Evolutionary conservation across 176 grass and related monocot genomes (phyloP).

Genomic region (Otatea glauca): DNA sequence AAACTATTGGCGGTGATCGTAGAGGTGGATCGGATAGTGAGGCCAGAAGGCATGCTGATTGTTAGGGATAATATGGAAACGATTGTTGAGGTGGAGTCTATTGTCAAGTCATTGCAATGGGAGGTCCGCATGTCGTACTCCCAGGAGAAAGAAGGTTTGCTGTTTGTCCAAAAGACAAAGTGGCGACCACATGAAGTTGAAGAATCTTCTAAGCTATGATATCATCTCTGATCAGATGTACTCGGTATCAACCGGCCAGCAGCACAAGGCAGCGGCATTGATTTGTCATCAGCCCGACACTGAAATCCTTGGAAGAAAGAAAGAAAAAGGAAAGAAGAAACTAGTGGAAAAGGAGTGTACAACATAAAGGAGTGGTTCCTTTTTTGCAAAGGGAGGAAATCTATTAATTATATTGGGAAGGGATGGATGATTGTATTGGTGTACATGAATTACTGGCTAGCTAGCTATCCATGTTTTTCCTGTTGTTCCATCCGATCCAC

Average conservation of each 20-base stretch:
- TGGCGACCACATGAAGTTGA: conserved; percentile 54
- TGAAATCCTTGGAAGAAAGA: background rate
- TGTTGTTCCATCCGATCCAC: background rate
- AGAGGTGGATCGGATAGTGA: conserved; percentile 78
- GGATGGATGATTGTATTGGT: background rate
- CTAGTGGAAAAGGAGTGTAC: background rate
- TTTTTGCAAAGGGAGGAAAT: background rate
- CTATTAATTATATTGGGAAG: background rate
- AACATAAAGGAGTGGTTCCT: background rate
- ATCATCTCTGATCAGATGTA: background rate
- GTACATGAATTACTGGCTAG: background rate
- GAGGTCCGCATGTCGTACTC: conserved; percentile 65
- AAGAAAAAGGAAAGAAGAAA: background rate
- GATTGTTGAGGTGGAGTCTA: conserved; percentile 56
- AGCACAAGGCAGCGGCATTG: background rate
- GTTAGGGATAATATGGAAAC: conserved; percentile 66
- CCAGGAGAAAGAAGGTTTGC: conserved; percentile 66
- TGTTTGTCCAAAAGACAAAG: conserved; percentile 64
- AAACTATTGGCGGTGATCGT: conserved; percentile 57
- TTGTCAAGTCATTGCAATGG: conserved; percentile 68
- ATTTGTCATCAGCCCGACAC: background rate
- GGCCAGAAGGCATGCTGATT: conserved; percentile 74
- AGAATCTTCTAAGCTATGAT: background rate
- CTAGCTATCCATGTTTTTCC: background rate
- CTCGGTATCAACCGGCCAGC: background rate